Base-by-base conservation (phyloP, 768 basidiomycete species). In the Xerocomus spinulosus region DNA sequence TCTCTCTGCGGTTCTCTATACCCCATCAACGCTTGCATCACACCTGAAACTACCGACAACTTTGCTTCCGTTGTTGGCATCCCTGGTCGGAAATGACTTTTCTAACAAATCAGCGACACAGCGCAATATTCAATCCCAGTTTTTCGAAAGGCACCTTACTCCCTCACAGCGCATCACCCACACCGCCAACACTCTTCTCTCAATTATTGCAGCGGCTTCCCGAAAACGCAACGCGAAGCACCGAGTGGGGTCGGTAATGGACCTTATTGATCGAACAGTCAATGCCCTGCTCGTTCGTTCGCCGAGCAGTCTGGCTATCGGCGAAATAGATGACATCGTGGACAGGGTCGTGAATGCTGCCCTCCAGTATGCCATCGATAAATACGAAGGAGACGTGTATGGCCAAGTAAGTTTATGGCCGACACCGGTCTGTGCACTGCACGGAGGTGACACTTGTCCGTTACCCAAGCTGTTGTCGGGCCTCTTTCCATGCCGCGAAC, bases 11-110 rank as follows among this genome's bases (percentile, higher is more conserved):
- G 70, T 74, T 7, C 73, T 78, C 9, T 92, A 86, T 59, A 77
- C 72, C 30, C 88, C 90, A 0, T 60, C 73, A 3, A 56, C 63
- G 1, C 74, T 92, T 28, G 85, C 90, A 9, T 60, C 72, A 0
- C 82, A 85, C 57, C 66, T 92, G 3, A 75, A 80, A 39, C 68
- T 92, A 12, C 85, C 89, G 1, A 69, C 78, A 7, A 77, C 83
- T 0, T 73, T 92, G 32, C 78, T 92, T 25, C 90, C 90, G 2
- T 74, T 92, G 6, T 70, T 92, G 3, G 87, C 82, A 17, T 85
- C 89, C 9, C 68, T 92, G 15, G 78, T 89, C 4, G 90, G 90
- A 41, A 91, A 91, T 57, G 90, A 92, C 62, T 92, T 80, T 59
- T 78, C 86, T 0, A 76, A 74, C 41, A 73, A 59, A 9, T 74